phyloP scores from a whole-genome alignment of 139 green algal species.

The Penium margaritaceum region DNA sequence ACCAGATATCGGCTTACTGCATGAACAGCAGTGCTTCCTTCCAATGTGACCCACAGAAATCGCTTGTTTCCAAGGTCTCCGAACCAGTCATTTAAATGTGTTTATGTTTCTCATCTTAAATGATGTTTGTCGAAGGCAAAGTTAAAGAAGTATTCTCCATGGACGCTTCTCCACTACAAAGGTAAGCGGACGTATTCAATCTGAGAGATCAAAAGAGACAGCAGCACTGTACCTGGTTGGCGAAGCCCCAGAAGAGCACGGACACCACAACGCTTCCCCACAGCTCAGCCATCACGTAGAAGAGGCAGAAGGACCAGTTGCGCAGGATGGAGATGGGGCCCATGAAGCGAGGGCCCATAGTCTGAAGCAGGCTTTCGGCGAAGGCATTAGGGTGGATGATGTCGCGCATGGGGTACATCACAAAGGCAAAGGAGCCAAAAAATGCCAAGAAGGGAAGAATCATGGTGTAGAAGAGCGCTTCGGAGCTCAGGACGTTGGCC shows the following conservation, averaged over 20 bases:
- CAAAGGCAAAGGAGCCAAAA: conserved; percentile 88
- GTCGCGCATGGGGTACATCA: conserved; percentile 88
- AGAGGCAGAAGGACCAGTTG: conserved; percentile 98
- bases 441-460: conserved; percentile 97
- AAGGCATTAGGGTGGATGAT: conserved; percentile 80
- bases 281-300: conserved; percentile 98
- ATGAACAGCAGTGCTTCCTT: too few relatives aligned
- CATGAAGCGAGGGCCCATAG: conserved; percentile 67
- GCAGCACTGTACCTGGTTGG: conserved; percentile 92
- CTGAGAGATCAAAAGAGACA: too few relatives aligned
- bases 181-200: too few relatives aligned
- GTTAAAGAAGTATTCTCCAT: not conserved
- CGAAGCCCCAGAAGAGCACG: conserved; percentile 94
- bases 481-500: conserved; percentile 77
- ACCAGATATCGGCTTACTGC: too few relatives aligned
- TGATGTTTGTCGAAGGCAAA: too few relatives aligned
- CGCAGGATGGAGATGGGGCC: conserved; percentile 93
- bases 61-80: too few relatives aligned
- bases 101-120: too few relatives aligned
- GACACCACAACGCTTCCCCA: conserved; percentile 97
- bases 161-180: not conserved
- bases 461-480: conserved; percentile 91
- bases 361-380: conserved; percentile 67
- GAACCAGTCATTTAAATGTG: too few relatives aligned
- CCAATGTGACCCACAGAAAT: too few relatives aligned